phyloP scores from a whole-genome alignment of 2,329 filamentous ascomycete genomes.

The Samsoniella hepiali region DNA sequence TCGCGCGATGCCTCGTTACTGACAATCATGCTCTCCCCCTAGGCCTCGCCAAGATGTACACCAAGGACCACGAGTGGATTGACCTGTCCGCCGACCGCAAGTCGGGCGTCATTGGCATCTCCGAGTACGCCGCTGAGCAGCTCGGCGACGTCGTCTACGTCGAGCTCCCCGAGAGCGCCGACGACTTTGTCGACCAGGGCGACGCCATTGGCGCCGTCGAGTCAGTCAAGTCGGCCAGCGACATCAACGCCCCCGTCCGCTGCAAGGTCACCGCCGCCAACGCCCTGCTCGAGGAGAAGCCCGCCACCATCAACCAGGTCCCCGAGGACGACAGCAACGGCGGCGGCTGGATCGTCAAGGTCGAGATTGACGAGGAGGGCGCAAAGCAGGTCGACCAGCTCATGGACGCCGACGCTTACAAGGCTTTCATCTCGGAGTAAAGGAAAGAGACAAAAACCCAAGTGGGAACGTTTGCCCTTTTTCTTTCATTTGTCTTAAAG shows the following conservation, averaged over 20 bases:
- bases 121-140: conserved; percentile 83
- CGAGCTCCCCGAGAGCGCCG: conserved; percentile 72
- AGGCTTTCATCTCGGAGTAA: conserved; percentile 59
- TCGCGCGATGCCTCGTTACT: neutral
- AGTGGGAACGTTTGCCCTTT: neutral
- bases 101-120: conserved; percentile 80
- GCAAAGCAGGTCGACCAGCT: conserved; percentile 67
- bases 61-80: conserved; percentile 97
- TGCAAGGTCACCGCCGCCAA: conserved; percentile 78
- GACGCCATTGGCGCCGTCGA: conserved; percentile 93
- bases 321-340: conserved; percentile 73
- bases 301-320: conserved; percentile 81
- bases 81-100: conserved; percentile 80
- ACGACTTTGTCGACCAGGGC: conserved; percentile 66
- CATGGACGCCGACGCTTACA: conserved; percentile 77
- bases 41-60: conserved; percentile 79
- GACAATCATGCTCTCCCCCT: conserved; percentile 4
- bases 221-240: conserved; percentile 96
- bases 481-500: neutral
- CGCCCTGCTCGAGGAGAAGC: conserved; percentile 73
- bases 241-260: conserved; percentile 85
- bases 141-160: conserved; percentile 97
- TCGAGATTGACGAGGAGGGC: conserved; percentile 67
- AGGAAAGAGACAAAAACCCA: neutral
- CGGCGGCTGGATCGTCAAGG: conserved; percentile 90